Evolutionary conservation across 768 basidiomycete species (phyloP), one percentile per base, ranked within the genome.

Genomic region (Hericium rajendrae): DNA sequence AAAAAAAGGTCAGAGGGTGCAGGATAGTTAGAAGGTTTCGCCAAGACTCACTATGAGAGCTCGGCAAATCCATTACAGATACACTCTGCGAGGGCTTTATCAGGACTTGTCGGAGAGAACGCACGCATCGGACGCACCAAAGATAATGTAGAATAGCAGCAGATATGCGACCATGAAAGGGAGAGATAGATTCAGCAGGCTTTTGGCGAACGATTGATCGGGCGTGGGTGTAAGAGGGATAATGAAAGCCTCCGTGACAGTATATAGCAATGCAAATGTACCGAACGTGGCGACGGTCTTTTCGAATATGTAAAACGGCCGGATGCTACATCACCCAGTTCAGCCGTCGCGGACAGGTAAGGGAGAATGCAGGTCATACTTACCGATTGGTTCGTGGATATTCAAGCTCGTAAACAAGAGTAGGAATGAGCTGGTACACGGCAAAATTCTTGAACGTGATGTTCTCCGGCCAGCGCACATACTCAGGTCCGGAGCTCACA

Each of bases 61-160:
- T 97, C 94, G 1, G 94, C 95, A 66, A 97, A 97, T 6, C 79
- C 92, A 65, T 97, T 97, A 70, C 94, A 97, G 57, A 99, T 94
- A 65, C 95, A 97, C 70, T 97, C 95, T 90, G 62, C 50, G 38
- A 28, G 26, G 40, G 53, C 50, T 68, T 63, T 54, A 38, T 11
- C 50, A 43, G 6, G 41, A 6, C 11, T 18, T 22, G 15, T 24
- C 37, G 50, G 15, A 24, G 52, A 40, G 46, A 9, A 12, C 10
- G 22, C 43, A 2, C 1, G 43, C 16, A 46, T 16, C 16, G 16
- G 12, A 66, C 79, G 57, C 59, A 88, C 86, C 89, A 62, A 91
- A 91, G 57, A 92, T 86, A 56, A 93, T 86, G 66, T 85, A 89
- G 71, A 93, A 94, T 24, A 90, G 77, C 46, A 95, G 73, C 10